Base-by-base conservation (phyloP, 148 eudicot species). In the Chenopodium quinoa region DNA sequence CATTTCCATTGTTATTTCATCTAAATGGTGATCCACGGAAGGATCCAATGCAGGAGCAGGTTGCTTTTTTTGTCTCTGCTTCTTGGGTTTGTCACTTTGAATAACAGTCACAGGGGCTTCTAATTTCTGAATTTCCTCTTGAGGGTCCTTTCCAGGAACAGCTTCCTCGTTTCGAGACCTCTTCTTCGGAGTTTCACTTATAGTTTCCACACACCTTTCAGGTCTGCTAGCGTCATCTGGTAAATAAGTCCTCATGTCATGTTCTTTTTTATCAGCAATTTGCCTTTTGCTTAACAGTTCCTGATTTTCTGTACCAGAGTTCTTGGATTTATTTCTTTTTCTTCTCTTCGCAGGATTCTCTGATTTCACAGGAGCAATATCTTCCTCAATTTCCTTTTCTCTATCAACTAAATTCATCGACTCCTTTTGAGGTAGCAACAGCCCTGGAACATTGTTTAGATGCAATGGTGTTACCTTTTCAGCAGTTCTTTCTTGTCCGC, bases 311-410 rank as follows among this genome's bases (percentile, higher is more conserved):
- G 79, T 75, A 56, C 65, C 78, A 77, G 86, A 79, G 58, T 78
- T 89, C 81, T 85, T 86, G 12, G 82, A 80, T 75, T 75, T 86
- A 83, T 44, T 86, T 64, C 82, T 85, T 76, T 82, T 85, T 83
- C 82, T 91, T 48, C 71, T 83, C 81, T 82, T 89, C 66, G 66
- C 63, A 23, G 62, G 34, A 12, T 76, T 87, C 73, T 69, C 88
- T 44, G 68, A 54, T 10, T 50, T 67, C 58, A 40, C 23, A 40
- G 60, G 63, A 67, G 77, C 14, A 40, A 13, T 50, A 29, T 54
- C 58, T 29, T 75, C 79, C 46, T 52, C 29, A 4, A 27, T 44
- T 37, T 19, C 64, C n/a, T 12, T 46, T 78, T 32, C 81, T 12
- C 52, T 71, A 20, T 79, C 82, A 71, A n/a, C 22, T 22, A 37